Evolutionary conservation across 306 rosid species (phyloP).

Genomic region (Vicia villosa): DNA sequence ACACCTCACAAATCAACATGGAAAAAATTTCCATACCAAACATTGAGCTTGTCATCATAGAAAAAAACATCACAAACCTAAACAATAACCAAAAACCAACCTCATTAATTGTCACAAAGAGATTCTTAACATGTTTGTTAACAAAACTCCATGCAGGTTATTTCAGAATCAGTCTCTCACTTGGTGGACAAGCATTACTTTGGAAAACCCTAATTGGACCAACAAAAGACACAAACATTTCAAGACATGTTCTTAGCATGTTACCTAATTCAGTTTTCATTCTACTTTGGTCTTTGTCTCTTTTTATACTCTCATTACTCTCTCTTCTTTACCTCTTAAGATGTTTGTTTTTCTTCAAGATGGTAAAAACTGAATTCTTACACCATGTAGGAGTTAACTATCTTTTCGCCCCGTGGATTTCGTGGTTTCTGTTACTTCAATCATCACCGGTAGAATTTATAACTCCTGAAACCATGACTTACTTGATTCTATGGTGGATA

Average conservation of each 20-base stretch:
- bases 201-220: slow-evolving; percentile 50
- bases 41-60: slow-evolving; percentile 39
- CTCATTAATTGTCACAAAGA: slow-evolving; percentile 18
- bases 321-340: slow-evolving; percentile 56
- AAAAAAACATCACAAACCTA: background rate
- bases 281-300: slow-evolving; percentile 49
- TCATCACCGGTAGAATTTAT: slow-evolving; percentile 44
- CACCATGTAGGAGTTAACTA: slow-evolving; percentile 67
- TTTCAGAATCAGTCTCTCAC: slow-evolving; percentile 65
- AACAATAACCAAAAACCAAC: slow-evolving; percentile 2
- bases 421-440: slow-evolving; percentile 60
- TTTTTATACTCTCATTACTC: slow-evolving; percentile 39
- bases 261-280: slow-evolving; percentile 42
- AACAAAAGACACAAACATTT: slow-evolving; percentile 21
- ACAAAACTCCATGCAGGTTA: slow-evolving; percentile 64
- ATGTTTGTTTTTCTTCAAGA: slow-evolving; percentile 53
- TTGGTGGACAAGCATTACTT: slow-evolving; percentile 60
- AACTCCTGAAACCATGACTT: slow-evolving; percentile 20
- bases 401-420: slow-evolving; percentile 64
- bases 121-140: slow-evolving; percentile 39
- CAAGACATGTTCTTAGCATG: slow-evolving; percentile 20
- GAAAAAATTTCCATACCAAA: slow-evolving; percentile 12
- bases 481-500: slow-evolving; percentile 52
- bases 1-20: slow-evolving; percentile 8
- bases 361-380: slow-evolving; percentile 62